phyloP scores from a whole-genome alignment of 2,329 filamentous ascomycete species.

The Tolypocladium inflatum region DNA sequence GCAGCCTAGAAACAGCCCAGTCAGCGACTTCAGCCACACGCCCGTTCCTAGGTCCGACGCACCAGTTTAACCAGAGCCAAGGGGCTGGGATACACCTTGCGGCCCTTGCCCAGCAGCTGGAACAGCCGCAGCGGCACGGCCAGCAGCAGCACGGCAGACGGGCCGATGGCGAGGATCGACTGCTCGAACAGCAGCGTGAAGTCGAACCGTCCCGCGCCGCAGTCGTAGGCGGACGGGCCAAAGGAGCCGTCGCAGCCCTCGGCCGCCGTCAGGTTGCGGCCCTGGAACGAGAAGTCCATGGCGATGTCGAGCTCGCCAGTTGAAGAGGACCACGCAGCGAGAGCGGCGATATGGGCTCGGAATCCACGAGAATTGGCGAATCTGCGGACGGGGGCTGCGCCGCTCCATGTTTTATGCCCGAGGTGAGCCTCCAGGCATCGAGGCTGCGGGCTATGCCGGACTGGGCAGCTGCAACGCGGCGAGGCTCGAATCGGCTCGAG shows the following conservation, averaged over 20 bases:
- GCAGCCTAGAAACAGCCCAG: background rate
- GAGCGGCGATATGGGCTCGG: background rate
- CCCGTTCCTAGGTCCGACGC: background rate
- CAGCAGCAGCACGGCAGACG: background rate
- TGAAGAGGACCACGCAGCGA: too few species aligned
- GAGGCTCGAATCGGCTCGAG: background rate
- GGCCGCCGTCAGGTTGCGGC: background rate
- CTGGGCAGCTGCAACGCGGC: background rate
- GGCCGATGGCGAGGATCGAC: background rate
- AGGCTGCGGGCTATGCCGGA: background rate
- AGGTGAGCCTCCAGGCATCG: background rate
- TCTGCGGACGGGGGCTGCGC: background rate
- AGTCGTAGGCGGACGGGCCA: background rate
- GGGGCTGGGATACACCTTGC: background rate
- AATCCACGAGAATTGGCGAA: background rate
- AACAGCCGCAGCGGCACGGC: background rate
- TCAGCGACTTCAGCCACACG: background rate
- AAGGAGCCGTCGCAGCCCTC: background rate
- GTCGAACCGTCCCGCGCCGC: background rate
- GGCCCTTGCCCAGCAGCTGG: background rate
- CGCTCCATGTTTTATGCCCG: background rate
- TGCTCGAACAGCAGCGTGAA: background rate
- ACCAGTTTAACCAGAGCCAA: background rate
- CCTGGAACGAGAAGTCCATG: background rate
- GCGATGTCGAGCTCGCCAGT: background rate